Evolutionary conservation across 2,329 filamentous ascomycete species (phyloP), one percentile per base, ranked within the genome.

Genomic region (Nothophoma quercina): DNA sequence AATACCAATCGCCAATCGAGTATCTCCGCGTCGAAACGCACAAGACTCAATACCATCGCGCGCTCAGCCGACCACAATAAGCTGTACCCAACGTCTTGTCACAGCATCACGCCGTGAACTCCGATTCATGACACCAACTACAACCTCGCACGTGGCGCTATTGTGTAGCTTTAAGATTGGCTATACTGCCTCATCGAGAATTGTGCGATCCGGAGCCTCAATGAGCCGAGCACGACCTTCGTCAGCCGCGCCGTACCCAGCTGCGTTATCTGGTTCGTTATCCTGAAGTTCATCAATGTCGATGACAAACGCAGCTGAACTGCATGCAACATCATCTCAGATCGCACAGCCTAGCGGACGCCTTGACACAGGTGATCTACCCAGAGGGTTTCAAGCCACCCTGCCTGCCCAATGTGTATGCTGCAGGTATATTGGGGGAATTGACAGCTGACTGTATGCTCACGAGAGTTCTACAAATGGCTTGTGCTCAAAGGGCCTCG

Each of bases 111-210:
- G 35, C 26, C 12, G 15, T 19, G n/a, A 10, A 13, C 2, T 29
- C 23, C 7, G 19, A 16, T 28, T 7, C 25, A 36, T 32, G 12
- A 39, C 32, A 41, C 41, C 51, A 56, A 50, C 36, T 22, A 41
- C 35, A 34, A 39, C 32, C 43, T 41, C 7, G 51, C 53, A 59
- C 51, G 47, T 62, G 60, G 50, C 46, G 45, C 10, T 18, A 39
- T 25, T 33, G 38, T 42, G 48, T 41, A 55, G 29, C 36, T 18
- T 23, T 44, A 26, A 18, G 4, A 33, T 10, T 22, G 25, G 15
- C 18, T 16, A 32, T 43, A 16, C 15, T 22, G 5, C 34, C 22
- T 45, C 49, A 41, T 51, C 34, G 50, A 51, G 28, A 41, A 7
- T 28, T 16, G 36, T 39, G 22, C 16, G 22, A 33, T 23, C 29